Percentiles rank a stretch among this genome's conserved stretches.
Evolutionary conservation across 2,329 filamentous ascomycete genomes (phyloP).

Genomic region (Cercospora canescens): DNA sequence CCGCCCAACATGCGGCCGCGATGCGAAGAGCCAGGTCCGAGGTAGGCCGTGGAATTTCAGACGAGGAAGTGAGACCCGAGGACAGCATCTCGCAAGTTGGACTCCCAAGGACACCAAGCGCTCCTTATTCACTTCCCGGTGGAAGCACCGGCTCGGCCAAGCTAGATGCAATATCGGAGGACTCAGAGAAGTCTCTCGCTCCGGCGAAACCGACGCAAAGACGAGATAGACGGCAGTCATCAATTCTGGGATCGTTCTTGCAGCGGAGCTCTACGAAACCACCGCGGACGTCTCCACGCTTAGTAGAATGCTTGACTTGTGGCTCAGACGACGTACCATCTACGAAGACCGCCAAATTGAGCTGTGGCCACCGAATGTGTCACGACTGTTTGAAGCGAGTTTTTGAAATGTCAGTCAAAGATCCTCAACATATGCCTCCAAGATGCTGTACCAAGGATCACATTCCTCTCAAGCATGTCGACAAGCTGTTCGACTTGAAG

Average conservation of each 20-base stretch:
- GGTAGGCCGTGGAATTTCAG: slow-evolving; percentile 1
- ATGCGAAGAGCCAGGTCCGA: neutral
- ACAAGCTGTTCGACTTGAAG: slow-evolving; percentile 67
- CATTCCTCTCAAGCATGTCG: slow-evolving; percentile 75
- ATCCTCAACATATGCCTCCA: slow-evolving; percentile 82
- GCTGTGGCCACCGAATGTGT: slow-evolving; percentile 82
- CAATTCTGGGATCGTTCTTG: slow-evolving; percentile 28
- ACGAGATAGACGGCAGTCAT: slow-evolving; percentile 30
- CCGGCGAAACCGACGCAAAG: slow-evolving; percentile 13
- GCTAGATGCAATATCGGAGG: slow-evolving; percentile 25
- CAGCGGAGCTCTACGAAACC: slow-evolving; percentile 23
- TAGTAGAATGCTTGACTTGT: slow-evolving; percentile 70
- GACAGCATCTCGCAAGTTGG: slow-evolving; percentile 36
- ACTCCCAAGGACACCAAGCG: slow-evolving; percentile 1
- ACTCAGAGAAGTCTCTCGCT: slow-evolving; percentile 29
- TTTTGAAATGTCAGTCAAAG: slow-evolving; percentile 73
- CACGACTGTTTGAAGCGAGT: slow-evolving; percentile 70
- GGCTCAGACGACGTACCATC: slow-evolving; percentile 64
- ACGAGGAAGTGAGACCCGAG: slow-evolving; percentile 31
- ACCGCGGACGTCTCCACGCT: slow-evolving; percentile 21
- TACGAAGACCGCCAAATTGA: slow-evolving; percentile 67
- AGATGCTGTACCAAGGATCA: slow-evolving; percentile 72
- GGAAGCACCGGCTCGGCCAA: slow-evolving; percentile 26
- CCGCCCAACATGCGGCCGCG: neutral
- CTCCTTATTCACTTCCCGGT: slow-evolving; percentile 21